Evolutionary conservation across 1,139 yeast species (phyloP).

Genomic region (Sugiyamaella paludigena): DNA sequence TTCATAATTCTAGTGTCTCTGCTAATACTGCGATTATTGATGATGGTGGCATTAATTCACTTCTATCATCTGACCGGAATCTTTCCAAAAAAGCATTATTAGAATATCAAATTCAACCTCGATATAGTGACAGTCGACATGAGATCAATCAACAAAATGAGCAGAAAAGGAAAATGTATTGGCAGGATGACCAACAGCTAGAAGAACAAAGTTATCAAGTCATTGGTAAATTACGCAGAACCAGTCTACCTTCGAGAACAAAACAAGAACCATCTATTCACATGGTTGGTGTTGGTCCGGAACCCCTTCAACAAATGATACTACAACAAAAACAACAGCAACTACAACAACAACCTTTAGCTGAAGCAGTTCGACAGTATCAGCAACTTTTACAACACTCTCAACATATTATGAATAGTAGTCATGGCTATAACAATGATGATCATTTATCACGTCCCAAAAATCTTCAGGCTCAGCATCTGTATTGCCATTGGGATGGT

Average conservation of each 20-base stretch:
- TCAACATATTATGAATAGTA: background rate
- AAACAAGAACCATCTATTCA: no score
- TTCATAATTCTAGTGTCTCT: no score
- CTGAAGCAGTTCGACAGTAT: background rate
- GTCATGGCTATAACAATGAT: background rate
- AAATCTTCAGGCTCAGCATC: background rate
- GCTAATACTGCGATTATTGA: background rate
- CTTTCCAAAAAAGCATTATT: conserved; percentile 5
- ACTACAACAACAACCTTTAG: no score
- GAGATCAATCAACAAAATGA: background rate
- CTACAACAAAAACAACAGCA: no score
- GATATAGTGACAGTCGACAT: conserved; percentile 10
- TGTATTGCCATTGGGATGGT: conserved; percentile 41
- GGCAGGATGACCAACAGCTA: background rate
- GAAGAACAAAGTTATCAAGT: background rate
- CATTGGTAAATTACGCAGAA: background rate
- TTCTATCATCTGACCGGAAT: background rate
- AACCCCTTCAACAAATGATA: no score
- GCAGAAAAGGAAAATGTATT: conserved; percentile 1
- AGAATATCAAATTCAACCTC: conserved; percentile 10
- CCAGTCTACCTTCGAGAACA: no score
- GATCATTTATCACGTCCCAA: background rate
- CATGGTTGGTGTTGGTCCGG: no score
- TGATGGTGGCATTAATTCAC: background rate
- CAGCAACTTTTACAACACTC: conserved; percentile 2